Base-by-base conservation (phyloP, 768 basidiomycete genomes). In the Cystobasidiopsis lactophilus region DNA sequence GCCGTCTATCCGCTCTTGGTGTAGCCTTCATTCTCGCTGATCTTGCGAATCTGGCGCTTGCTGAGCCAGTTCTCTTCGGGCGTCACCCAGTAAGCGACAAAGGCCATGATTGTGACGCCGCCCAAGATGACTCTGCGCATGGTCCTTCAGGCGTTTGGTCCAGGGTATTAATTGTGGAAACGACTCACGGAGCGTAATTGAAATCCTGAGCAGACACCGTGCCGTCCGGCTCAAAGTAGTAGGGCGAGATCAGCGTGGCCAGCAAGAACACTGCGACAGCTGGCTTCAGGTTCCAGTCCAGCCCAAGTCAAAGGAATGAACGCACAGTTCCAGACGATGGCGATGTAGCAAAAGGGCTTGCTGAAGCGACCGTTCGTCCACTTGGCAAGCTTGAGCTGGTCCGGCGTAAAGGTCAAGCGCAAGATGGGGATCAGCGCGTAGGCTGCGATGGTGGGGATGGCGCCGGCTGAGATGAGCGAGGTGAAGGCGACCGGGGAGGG, bases 401-500 rank as follows among this genome's bases (percentile, higher is more conserved):
- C 65, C 11, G 79, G 83, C 1, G 86, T 89, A 72, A 78, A 71
- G n/a, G 75, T 75, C 19, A 88, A 66, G 29, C 63, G 75, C 30
- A 88, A 71, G 2, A 81, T 62, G 9, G 80, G 76, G 54, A 89
- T 85, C 40, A 89, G 70, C 0, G 77, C 82, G 62, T 89, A 89
- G 1, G 84, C 82, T 0, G 85, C 83, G 53, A 86, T 85, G 2
- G 82, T 86, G 1, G 85, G 86, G 2, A 85, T 73, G 3, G 72
- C 83, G 23, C 82, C 82, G 5, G 85, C 88, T 11, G 83, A 86
- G 39, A 88, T 75, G 55, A 91, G 40, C 14, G 85, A 88, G 2
- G 80, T 85, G 70, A 91, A 93, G 2, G 88, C 86, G 35, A 89
- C 88, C 60, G 81, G 77, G 61, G 82, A 84, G 0, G 85, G 83